A percentile compares a stretch with the other conserved stretches of the same genome.
phyloP scores from a whole-genome alignment of 2,329 filamentous ascomycete genomes.

The Beauveria bassiana region DNA sequence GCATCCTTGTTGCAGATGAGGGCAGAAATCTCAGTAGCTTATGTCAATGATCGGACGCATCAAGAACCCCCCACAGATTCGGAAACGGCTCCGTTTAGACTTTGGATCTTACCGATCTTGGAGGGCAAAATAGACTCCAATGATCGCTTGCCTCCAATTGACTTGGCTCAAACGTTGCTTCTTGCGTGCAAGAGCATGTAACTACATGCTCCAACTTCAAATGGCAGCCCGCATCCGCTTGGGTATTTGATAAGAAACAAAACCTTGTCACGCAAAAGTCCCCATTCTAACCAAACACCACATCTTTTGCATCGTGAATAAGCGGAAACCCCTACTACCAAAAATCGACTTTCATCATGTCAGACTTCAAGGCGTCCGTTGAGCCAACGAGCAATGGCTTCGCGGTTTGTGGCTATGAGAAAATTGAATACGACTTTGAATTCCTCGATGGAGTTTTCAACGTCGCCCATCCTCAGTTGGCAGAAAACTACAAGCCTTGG shows the following conservation, averaged over 20 bases:
- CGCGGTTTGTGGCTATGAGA: constrained; percentile 66
- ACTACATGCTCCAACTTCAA: neutral
- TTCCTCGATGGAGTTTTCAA: constrained; percentile 65
- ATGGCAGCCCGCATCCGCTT: neutral
- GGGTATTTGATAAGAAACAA: neutral
- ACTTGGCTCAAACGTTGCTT: neutral
- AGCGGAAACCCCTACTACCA: neutral
- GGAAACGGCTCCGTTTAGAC: neutral
- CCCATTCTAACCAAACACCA: neutral
- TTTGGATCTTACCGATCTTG: neutral
- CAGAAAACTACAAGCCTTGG: constrained; percentile 58
- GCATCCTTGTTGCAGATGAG: neutral
- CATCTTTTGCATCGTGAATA: neutral
- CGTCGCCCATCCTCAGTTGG: constrained; percentile 50
- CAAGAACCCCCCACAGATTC: neutral
- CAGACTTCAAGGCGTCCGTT: constrained; percentile 47
- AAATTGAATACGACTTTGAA: constrained; percentile 68
- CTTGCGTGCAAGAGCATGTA: neutral
- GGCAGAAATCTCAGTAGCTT: neutral
- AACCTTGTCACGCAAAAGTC: too few relatives aligned
- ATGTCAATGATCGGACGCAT: neutral
- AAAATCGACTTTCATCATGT: neutral
- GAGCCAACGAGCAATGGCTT: constrained; percentile 57
- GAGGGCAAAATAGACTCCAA: neutral
- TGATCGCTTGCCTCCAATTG: neutral